These are phyloP conservation scores for Schizosaccharomyces osmophilus DNA, from an alignment of 805 yeast species.

Conservation along the genomic window DNA sequence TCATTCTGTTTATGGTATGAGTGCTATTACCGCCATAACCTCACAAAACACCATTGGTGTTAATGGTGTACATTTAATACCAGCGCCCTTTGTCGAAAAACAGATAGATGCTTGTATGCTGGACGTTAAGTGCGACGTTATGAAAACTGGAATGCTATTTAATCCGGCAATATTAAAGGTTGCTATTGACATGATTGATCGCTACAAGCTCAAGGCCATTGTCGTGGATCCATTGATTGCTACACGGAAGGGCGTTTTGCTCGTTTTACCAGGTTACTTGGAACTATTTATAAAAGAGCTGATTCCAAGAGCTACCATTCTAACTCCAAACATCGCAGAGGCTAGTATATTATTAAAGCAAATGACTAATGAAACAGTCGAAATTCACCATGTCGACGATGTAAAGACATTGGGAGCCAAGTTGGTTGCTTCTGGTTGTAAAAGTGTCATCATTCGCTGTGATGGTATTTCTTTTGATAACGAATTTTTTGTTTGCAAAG, in stretches of 20 bases:
- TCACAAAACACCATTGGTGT: conserved; percentile 43
- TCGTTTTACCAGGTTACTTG: conserved; percentile 27
- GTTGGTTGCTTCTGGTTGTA: not conserved
- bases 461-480: not conserved
- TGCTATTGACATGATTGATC: conserved; percentile 17
- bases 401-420: not conserved
- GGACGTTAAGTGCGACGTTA: conserved; percentile 38
- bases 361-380: not conserved
- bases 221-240: conserved; percentile 58
- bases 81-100: conserved; percentile 19
- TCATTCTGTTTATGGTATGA: conserved; percentile 28
- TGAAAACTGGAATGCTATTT: conserved; percentile 42
- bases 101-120: conserved; percentile 30
- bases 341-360: conserved; percentile 21
- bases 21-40: conserved; percentile 57
- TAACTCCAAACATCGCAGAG: conserved; percentile 59
- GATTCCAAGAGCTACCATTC: conserved; percentile 28
- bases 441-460: not conserved
- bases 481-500: not conserved
- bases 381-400: not conserved
- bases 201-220: conserved; percentile 16
- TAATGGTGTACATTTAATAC: conserved; percentile 17
- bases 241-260: conserved; percentile 50
- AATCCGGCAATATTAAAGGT: conserved; percentile 29
- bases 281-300: conserved; percentile 20